A percentile compares a stretch with the other conserved stretches of the same genome.
Conservation (phyloP, 2,329 filamentous ascomycete genomes). For the Pseudocercospora vitis region DNA sequence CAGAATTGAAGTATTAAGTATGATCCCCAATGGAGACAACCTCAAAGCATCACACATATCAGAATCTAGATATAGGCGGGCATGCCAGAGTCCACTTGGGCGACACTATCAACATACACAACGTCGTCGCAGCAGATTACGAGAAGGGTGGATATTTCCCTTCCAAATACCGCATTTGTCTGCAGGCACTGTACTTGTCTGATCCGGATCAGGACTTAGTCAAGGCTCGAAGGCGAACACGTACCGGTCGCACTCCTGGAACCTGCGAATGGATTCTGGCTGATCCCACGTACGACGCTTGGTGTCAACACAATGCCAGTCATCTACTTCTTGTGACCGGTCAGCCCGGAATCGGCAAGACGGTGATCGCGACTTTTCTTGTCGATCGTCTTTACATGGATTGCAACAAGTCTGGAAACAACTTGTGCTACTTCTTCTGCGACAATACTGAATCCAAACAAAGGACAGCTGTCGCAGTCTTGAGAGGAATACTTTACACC, state of each 20-base stretch:
- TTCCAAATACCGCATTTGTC: no score
- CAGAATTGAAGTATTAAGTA: no score
- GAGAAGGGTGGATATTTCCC: no score
- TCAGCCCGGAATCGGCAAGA: background rate
- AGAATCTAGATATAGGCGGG: no score
- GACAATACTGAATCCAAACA: background rate
- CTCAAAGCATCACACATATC: no score
- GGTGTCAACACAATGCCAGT: no score
- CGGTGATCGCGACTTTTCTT: background rate
- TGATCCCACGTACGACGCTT: background rate
- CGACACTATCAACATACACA: no score
- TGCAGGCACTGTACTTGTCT: no score
- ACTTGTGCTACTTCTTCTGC: constrained; percentile 3
- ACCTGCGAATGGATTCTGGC: background rate
- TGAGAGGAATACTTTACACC: background rate
- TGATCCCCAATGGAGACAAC: no score
- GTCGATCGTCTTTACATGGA: background rate
- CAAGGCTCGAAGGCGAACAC: background rate
- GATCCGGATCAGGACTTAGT: background rate
- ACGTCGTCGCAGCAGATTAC: no score
- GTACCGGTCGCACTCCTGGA: background rate
- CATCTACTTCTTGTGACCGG: background rate
- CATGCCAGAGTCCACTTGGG: no score
- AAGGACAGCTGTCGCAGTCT: background rate
- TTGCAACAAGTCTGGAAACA: background rate